These are phyloP conservation scores for Adansonia gregorii DNA, from an alignment of 441 rosid genomes.

Conservation along the genomic window DNA sequence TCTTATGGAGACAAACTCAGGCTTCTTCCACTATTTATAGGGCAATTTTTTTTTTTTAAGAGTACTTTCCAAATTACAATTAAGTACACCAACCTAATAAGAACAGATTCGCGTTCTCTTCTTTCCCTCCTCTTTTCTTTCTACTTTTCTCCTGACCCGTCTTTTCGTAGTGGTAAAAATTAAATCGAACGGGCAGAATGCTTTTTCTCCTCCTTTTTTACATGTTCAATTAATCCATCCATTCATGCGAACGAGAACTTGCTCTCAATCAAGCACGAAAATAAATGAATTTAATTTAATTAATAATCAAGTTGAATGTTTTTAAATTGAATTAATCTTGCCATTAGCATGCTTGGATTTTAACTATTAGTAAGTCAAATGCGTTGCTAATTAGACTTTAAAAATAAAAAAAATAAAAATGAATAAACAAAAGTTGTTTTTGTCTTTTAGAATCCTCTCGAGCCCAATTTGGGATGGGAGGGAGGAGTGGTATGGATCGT, in stretches of 20 bases:
- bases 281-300: neutral
- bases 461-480: too few species aligned
- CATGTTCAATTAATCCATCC: too few species aligned
- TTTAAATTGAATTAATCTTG: neutral
- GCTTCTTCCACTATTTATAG: slow-evolving; percentile 42
- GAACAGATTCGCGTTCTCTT: neutral
- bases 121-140: neutral
- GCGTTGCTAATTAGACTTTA: neutral
- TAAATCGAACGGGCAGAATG: neutral
- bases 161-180: neutral
- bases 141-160: neutral
- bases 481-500: too few species aligned
- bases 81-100: neutral
- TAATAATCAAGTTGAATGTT: neutral
- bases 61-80: neutral
- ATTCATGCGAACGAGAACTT: too few species aligned
- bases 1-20: slow-evolving; percentile 17
- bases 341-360: neutral
- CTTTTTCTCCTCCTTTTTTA: too few species aligned
- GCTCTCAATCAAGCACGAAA: neutral
- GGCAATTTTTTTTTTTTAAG: neutral
- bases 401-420: neutral
- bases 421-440: neutral
- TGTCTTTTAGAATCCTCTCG: neutral
- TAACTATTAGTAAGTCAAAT: neutral